These are phyloP conservation scores for Amauroascus verrucosus DNA, from an alignment of 2,329 filamentous ascomycete species.

Conservation along the genomic window DNA sequence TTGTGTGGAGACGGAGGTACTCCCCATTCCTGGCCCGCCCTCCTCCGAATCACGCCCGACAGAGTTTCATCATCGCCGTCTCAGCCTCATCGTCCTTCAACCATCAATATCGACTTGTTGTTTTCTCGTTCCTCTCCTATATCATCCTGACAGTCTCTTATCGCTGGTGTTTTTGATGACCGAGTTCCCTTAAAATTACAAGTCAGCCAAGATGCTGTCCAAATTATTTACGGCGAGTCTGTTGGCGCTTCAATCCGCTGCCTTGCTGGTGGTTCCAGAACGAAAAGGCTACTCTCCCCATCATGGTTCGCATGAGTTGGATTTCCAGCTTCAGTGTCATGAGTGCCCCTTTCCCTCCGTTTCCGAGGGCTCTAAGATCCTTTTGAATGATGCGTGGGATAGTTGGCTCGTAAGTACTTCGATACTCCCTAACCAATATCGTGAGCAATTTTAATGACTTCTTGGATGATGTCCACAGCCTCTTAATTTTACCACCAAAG, in stretches of 20 bases:
- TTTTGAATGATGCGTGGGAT: slow-evolving; percentile 28
- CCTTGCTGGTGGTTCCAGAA: slow-evolving; percentile 31
- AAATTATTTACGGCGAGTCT: slow-evolving; percentile 29
- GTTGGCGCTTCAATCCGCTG: slow-evolving; percentile 28
- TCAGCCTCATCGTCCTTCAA: slow-evolving; percentile 6
- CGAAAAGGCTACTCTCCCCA: slow-evolving; percentile 13
- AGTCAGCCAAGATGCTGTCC: slow-evolving; percentile 27
- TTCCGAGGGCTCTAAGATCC: slow-evolving; percentile 22
- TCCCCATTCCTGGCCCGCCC: background rate
- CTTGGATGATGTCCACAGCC: slow-evolving; percentile 20
- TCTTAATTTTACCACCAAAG: slow-evolving; percentile 30
- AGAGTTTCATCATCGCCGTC: slow-evolving; percentile 2
- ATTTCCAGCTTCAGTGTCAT: slow-evolving; percentile 28
- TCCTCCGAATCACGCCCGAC: background rate
- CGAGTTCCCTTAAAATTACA: background rate
- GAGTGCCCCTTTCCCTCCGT: slow-evolving; percentile 33
- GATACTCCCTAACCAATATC: background rate
- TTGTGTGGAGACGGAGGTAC: background rate
- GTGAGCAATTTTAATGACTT: slow-evolving; percentile 1
- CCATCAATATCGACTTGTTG: background rate
- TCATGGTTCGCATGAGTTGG: slow-evolving; percentile 22
- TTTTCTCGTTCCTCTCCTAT: background rate
- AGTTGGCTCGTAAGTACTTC: slow-evolving; percentile 29
- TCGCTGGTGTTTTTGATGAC: slow-evolving; percentile 2
- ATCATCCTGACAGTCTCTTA: background rate